phyloP scores from a whole-genome alignment of 2,329 filamentous ascomycete species.

The Neospermospora avenae region DNA sequence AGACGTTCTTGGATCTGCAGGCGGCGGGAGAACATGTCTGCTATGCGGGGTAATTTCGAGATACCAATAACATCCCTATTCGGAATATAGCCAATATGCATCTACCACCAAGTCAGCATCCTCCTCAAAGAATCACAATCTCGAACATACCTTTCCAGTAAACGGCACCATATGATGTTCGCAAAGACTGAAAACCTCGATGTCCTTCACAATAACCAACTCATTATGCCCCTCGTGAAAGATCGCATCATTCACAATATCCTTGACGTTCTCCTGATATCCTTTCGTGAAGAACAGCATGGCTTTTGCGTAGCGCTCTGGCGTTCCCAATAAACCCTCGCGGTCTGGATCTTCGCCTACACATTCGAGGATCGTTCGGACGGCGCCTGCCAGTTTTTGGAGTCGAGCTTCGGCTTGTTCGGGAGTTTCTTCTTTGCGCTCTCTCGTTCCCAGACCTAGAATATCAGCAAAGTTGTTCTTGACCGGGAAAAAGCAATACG shows the following conservation, averaged over 20 bases:
- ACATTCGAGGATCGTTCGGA: conserved; percentile 65
- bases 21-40: conserved; percentile 92
- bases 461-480: conserved; percentile 1
- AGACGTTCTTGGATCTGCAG: conserved; percentile 95
- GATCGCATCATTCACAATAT: conserved; percentile 89
- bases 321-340: conserved; percentile 64
- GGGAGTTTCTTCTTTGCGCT: conserved; percentile 54
- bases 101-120: conserved; percentile 50
- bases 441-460: conserved; percentile 60
- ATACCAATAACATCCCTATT: conserved; percentile 88
- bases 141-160: conserved; percentile 71
- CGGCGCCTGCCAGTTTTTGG: conserved; percentile 57
- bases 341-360: conserved; percentile 66
- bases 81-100: conserved; percentile 99
- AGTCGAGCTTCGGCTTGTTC: conserved; percentile 51
- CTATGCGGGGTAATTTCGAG: conserved; percentile 91
- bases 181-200: conserved; percentile 90
- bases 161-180: conserved; percentile 98
- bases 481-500: conserved; percentile 18
- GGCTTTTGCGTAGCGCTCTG: conserved; percentile 88
- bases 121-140: not conserved
- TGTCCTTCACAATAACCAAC: conserved; percentile 96
- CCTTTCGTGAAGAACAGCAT: conserved; percentile 96
- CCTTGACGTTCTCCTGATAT: conserved; percentile 89
- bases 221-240: conserved; percentile 98